These are phyloP conservation scores for Halophytophthora batemanensis DNA, from an alignment of 352 stramenopile species.

Conservation along the genomic window DNA sequence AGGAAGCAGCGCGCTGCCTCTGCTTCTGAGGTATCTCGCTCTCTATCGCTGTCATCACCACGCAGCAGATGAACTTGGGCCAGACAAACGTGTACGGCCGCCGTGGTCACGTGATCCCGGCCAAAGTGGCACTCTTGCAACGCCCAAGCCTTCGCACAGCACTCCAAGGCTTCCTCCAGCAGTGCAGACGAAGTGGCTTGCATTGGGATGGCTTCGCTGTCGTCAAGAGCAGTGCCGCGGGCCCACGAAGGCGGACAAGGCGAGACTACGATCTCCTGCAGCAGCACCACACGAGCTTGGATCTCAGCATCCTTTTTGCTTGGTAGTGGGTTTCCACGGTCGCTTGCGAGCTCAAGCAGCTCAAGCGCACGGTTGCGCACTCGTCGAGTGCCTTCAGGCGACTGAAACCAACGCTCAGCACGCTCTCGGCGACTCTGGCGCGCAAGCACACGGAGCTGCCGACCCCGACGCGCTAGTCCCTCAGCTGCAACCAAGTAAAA, in stretches of 20 bases:
- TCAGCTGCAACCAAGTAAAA: conserved; percentile 62
- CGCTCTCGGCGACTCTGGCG: conserved; percentile 44
- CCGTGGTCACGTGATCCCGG: conserved; percentile 51
- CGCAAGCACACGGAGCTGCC: conserved; percentile 40
- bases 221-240: conserved; percentile 3
- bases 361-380: conserved; percentile 44
- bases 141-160: conserved; percentile 60
- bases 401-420: conserved; percentile 49
- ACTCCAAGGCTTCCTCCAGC: conserved; percentile 66
- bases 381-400: conserved; percentile 38
- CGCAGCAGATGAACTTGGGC: conserved; percentile 51
- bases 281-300: conserved; percentile 28
- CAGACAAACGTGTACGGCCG: conserved; percentile 44
- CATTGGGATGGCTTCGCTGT: conserved; percentile 2
- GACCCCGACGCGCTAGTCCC: conserved; percentile 45
- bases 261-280: conserved; percentile 36
- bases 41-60: conserved; percentile 7
- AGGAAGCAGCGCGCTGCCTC: conserved; percentile 37
- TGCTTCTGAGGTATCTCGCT: conserved; percentile 12
- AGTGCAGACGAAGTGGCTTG: conserved; percentile 21
- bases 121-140: conserved; percentile 49
- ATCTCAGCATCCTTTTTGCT: conserved; percentile 57
- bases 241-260: conserved; percentile 15
- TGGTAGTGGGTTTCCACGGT: conserved; percentile 19
- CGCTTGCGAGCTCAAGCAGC: conserved; percentile 20